Evolutionary conservation across 192 early-diverging fungal species (phyloP), one percentile per base, ranked within the genome.

Genomic region (Coemansia sp.): DNA sequence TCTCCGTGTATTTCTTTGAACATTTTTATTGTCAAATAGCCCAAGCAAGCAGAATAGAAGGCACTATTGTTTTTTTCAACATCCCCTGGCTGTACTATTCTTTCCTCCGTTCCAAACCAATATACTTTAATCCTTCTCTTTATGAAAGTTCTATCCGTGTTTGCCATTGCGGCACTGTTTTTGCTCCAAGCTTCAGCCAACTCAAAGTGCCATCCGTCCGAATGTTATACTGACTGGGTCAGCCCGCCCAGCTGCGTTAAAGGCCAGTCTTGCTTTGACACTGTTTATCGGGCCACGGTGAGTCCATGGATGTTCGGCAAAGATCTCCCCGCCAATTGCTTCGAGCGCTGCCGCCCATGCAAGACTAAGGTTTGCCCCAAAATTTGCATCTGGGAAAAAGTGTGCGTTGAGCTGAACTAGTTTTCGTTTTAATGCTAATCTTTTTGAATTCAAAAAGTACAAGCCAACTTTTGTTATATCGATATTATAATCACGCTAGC

Each of bases 271-370:
- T 72, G 70, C 55, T 55, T 64, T 37, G 63, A 53, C 11, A 65
- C 66, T 45, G 64, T 59, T 50, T 52, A 62, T 5, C 21, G 38
- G 6, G 64, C 55, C 24, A 41, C 35, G 21, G 68, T 59, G 38
- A 70, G 73, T 19, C 73, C 73, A 17, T 76, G 73, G 73, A 54
- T 58, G 35, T 76, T 67, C 56, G 68, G 73, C 39, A 61, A 66
- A 12, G 39, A 56, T 9, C 22, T 64, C n/a, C 68, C 64, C 2
- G 67, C 64, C 25, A 56, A 67, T 23, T 76, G 73, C 60, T 15
- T 39, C 2, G 67, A 70, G 52, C 73, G 73, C 64, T 76, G 73
- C 73, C 60, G 62, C 63, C 73, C 73, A 0, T 78, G 75, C 69
- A 69, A 72, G 59, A 49, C 21, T 9, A 37, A 64, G n/a, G 37